Conservation (phyloP, 495 filamentous ascomycete genomes). For the Talaromyces nanjingensis region DNA sequence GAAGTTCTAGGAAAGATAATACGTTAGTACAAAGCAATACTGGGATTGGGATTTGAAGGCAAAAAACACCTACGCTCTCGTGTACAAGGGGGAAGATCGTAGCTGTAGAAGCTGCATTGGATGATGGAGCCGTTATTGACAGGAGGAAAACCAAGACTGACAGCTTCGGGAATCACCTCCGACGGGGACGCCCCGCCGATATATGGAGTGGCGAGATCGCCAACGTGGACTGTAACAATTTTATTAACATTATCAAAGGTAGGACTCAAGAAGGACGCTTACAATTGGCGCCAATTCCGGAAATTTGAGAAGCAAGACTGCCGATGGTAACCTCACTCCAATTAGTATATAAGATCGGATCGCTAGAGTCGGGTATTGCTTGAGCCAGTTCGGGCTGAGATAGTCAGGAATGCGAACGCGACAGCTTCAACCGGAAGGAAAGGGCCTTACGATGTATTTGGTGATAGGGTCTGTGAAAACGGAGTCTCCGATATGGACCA, state of each 20-base stretch:
- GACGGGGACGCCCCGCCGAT: background rate
- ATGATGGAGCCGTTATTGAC: conserved; percentile 12
- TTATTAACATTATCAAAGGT: conserved; percentile 8
- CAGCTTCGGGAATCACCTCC: conserved; percentile 29
- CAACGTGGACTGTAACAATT: conserved; percentile 11
- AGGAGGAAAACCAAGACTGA: conserved; percentile 10
- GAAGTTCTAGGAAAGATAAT: conserved; percentile 35
- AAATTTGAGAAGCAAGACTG: conserved; percentile 44
- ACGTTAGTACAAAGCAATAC: conserved; percentile 4
- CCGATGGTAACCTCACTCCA: conserved; percentile 52
- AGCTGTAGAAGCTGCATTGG: conserved; percentile 5
- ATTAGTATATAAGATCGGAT: background rate
- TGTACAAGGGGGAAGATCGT: conserved; percentile 11
- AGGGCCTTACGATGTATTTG: conserved; percentile 30
- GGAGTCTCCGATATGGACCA: conserved; percentile 35
- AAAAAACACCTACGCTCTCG: conserved; percentile 14
- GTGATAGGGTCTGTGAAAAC: conserved; percentile 36
- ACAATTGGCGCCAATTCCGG: conserved; percentile 43
- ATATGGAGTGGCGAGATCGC: conserved; percentile 7
- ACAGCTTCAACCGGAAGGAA: conserved; percentile 37
- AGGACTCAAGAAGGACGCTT: conserved; percentile 3
- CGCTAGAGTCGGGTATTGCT: background rate
- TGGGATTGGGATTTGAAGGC: background rate
- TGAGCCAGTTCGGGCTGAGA: conserved; percentile 24
- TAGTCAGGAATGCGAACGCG: background rate